Percentiles rank a stretch among this genome's conserved stretches.
These are phyloP conservation scores for Neodidymelliopsis sp. DNA, from an alignment of 2,329 filamentous ascomycete genomes.

Conservation along the genomic window DNA sequence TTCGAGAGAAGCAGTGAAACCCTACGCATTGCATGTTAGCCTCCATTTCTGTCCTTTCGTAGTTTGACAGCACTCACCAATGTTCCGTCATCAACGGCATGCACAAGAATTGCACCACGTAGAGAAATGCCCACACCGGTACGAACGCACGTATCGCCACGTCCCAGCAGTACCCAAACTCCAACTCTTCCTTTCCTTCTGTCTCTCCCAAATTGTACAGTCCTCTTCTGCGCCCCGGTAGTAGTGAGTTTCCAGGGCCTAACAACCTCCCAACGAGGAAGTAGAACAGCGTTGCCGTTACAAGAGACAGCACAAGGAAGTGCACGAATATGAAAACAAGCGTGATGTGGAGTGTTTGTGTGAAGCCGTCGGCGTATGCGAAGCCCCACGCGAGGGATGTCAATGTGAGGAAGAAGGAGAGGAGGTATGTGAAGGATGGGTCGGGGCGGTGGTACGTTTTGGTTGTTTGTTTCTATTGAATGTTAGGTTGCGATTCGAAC, in stretches of 20 bases:
- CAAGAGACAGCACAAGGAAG: conserved; percentile 66
- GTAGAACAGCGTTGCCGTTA: conserved; percentile 69
- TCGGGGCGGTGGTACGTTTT: conserved; percentile 75
- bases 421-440: conserved; percentile 73
- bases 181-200: conserved; percentile 62
- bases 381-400: conserved; percentile 67
- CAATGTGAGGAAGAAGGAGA: conserved; percentile 68
- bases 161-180: conserved; percentile 77
- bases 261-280: conserved; percentile 69
- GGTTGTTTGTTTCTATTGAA: conserved; percentile 64
- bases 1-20: conserved; percentile 69
- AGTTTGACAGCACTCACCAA: conserved; percentile 49
- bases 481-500: not conserved
- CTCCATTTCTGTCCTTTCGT: not conserved
- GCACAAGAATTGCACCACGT: conserved; percentile 71
- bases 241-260: conserved; percentile 62
- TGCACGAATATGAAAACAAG: conserved; percentile 63
- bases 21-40: conserved; percentile 33
- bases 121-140: conserved; percentile 71
- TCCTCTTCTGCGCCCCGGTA: conserved; percentile 62
- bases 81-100: conserved; percentile 67
- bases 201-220: conserved; percentile 63
- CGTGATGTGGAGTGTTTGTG: conserved; percentile 53
- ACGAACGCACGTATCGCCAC: conserved; percentile 73
- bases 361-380: conserved; percentile 57